Base-by-base conservation (phyloP, 352 stramenopile genomes). In the Phytophthora citricola region DNA sequence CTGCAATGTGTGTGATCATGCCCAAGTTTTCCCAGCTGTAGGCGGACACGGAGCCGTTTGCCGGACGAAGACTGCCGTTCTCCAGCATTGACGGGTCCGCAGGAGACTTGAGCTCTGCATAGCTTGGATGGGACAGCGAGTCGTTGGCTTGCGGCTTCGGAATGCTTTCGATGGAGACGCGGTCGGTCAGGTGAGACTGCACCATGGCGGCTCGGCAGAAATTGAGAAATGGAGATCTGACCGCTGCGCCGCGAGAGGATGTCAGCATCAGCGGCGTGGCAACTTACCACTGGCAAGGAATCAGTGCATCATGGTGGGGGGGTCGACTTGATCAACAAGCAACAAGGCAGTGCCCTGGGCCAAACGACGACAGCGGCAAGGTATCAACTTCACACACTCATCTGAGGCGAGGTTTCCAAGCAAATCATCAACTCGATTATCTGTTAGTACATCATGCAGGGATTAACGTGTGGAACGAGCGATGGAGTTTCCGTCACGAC, bases 1-100 rank as follows among this genome's bases (percentile, higher is more conserved):
- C 54, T 0, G 63, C 73, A n/a, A 81, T 74, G 39, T 85, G 78
- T 29, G 72, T 68, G 34, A 81, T 17, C 39, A 87, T 69, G 5
- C 78, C 78, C 5, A 85, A 54, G 50, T 87, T 75, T 40, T 72
- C 45, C 56, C 50, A 75, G 44, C 50, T 71, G 46, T 66, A 72
- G 26, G 54, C 45, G 3, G 68, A 76, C 32, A 72, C 57, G 12
- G 63, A 70, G 8, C 63, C 51, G 12, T 62, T 63, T 12, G 43
- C 12, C 4, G 64, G 49, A 1, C 64, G 64, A n/a, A 72, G 63
- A 24, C 55, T 66, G 9, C 63, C 63, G 26, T 60, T 26, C 34
- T 71, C 55, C 7, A 71, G 36, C 14, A 47, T 44, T 22, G 15
- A 26, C 22, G 40, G 49, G 24, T 53, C 49, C 2, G 14, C 22